A percentile compares a stretch with the other conserved stretches of the same genome.
phyloP scores from a whole-genome alignment of 352 stramenopile genomes.

The Pythium vanterpoolii region DNA sequence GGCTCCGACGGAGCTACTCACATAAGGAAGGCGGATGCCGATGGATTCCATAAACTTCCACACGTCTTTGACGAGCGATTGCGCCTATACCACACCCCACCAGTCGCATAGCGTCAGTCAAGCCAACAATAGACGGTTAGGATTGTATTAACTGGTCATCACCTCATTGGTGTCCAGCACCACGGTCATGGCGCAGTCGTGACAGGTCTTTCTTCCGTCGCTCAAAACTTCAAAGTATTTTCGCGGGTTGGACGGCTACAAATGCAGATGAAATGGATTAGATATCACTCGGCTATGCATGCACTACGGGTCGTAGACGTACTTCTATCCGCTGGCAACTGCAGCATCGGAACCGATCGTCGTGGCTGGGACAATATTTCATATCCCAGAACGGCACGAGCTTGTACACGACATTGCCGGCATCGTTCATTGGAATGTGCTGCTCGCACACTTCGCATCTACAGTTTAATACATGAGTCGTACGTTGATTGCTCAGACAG shows the following conservation, averaged over 20 bases:
- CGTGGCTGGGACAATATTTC: conserved; percentile 59
- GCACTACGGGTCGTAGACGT: not conserved
- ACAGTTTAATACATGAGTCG: not conserved
- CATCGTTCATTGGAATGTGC: conserved; percentile 47
- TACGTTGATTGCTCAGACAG: not conserved
- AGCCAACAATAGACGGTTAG: not conserved
- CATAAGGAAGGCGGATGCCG: conserved; percentile 57
- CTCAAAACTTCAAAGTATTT: conserved; percentile 55
- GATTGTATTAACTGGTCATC: not conserved
- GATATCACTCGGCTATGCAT: no score
- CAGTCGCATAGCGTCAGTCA: not conserved
- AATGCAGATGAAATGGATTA: not conserved
- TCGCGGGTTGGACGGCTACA: conserved; percentile 27
- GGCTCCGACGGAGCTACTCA: conserved; percentile 2
- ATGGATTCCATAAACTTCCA: conserved; percentile 69
- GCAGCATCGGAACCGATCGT: conserved; percentile 62
- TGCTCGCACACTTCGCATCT: conserved; percentile 67
- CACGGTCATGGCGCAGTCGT: conserved; percentile 54
- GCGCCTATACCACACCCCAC: conserved; percentile 4
- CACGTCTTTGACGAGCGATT: conserved; percentile 46
- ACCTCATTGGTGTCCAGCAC: conserved; percentile 61
- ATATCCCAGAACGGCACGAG: conserved; percentile 63
- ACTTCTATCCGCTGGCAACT: conserved; percentile 73
- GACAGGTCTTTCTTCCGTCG: conserved; percentile 65
- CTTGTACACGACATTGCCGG: conserved; percentile 56